Evolutionary conservation across 306 rosid species (phyloP).

Genomic region (Dalbergia cultrata): DNA sequence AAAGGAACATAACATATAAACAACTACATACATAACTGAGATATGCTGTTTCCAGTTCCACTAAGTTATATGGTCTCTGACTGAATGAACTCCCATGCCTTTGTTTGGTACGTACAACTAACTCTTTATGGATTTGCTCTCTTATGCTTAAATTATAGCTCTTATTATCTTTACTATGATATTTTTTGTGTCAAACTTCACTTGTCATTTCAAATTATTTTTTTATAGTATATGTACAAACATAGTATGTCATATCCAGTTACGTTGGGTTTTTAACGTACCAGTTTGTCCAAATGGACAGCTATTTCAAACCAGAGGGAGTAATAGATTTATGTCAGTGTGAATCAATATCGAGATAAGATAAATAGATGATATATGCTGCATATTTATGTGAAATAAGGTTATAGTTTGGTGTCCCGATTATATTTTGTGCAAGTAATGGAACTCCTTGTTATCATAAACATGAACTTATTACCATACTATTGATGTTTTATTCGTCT

Average conservation of each 20-base stretch:
- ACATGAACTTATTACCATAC: background rate
- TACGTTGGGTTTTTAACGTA: no score
- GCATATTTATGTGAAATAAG: no score
- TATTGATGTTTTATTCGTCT: background rate
- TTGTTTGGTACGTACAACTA: constrained; percentile 66
- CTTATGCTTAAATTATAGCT: background rate
- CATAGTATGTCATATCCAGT: no score
- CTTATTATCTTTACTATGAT: background rate
- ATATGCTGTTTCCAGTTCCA: background rate
- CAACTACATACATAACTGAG: background rate
- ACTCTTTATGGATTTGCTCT: background rate
- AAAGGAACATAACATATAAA: background rate
- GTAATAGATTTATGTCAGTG: background rate
- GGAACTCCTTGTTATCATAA: no score
- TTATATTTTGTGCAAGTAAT: no score
- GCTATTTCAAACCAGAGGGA: no score
- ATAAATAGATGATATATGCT: no score
- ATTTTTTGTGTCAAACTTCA: background rate
- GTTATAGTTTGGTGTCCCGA: no score
- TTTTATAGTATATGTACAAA: background rate
- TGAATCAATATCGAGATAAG: background rate
- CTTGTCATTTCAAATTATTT: background rate
- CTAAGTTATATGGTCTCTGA: constrained; percentile 19
- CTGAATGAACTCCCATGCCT: constrained; percentile 83
- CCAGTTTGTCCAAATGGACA: no score